Evolutionary conservation across 441 rosid genomes (phyloP), one percentile per base, ranked within the genome.

Genomic region (Erysimum pusillum): DNA sequence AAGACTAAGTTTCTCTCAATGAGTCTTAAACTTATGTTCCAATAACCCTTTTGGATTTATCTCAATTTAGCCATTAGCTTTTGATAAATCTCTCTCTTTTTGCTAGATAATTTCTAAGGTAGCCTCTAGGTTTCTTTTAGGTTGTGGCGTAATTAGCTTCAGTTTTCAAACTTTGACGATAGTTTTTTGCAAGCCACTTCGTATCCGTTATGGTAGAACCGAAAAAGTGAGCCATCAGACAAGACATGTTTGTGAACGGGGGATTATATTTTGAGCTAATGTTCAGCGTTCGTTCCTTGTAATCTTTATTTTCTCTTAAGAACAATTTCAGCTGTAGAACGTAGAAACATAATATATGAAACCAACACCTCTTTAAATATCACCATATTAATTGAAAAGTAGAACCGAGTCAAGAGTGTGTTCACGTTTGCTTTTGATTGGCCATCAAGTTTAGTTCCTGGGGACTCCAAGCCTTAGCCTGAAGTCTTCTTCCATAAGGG

Each of bases 401-500:
- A 44, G 49, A 52, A 7, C 11, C 20, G n/a, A 52, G 12, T 76
- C 25, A 1, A 1, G 12, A 28, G 25, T 41, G 31, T 14, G 20
- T 58, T 32, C 66, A 20, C 44, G 44, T 56, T 42, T 73, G 35
- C 54, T 9, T 49, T 9, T 38, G 68, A 38, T 18, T 41, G 72
- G 80, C 69, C 4, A 63, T 76, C 76, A 52, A 35, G 53, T 66
- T 74, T 81, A 78, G 73, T 83, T 83, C 42, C 64, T 58, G 54
- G 89, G 85, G 39, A 85, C 85, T 1, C 81, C 76, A 11, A 90
- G 92, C 82, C 94, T 88, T 72, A 28, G 80, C 5, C 92, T 63
- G 77, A 90, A 88, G 74, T 90, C 92, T 12, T 87, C 87, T 83
- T 90, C 95, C 95, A 90, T 87, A 28, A 83, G 87, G 2, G 91